phyloP scores from a whole-genome alignment of 129 eudicot species.

The Flaveria ramosissima region DNA sequence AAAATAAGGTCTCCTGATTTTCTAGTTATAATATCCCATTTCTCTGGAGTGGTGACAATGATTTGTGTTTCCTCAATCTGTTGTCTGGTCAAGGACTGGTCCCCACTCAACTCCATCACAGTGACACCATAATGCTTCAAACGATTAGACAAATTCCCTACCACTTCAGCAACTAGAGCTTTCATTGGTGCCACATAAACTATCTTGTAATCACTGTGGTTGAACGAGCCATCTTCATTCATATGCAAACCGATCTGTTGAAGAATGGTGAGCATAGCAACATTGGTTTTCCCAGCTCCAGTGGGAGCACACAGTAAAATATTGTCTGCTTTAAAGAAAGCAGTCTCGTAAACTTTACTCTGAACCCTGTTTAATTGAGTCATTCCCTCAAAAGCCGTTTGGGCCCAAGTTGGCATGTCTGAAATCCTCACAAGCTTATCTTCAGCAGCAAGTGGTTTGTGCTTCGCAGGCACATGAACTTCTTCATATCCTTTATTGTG shows the following conservation, averaged over 20 bases:
- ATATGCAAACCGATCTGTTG: slow-evolving; percentile 78
- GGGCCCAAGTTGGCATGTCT: slow-evolving; percentile 84
- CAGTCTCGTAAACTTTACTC: slow-evolving; percentile 86
- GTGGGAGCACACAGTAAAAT: slow-evolving; percentile 92
- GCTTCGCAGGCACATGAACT: slow-evolving; percentile 90
- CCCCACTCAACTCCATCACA: slow-evolving; percentile 95
- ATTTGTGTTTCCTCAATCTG: slow-evolving; percentile 91
- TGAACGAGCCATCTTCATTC: slow-evolving; percentile 67
- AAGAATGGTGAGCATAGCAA: slow-evolving; percentile 91
- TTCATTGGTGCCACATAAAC: slow-evolving; percentile 98
- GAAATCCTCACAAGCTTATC: slow-evolving; percentile 71
- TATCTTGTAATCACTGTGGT: slow-evolving; percentile 77
- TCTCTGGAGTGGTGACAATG: slow-evolving; percentile 93
- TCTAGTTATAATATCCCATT: slow-evolving; percentile 93
- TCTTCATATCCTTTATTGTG: slow-evolving; percentile 84
- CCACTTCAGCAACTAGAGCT: slow-evolving; percentile 94
- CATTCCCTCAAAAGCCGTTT: slow-evolving; percentile 81
- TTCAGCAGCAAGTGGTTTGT: slow-evolving; percentile 57
- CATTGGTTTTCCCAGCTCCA: slow-evolving; percentile 94
- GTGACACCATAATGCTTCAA: slow-evolving; percentile 65
- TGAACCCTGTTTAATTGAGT: slow-evolving; percentile 80
- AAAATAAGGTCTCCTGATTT: slow-evolving; percentile 88
- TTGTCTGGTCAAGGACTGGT: slow-evolving; percentile 74
- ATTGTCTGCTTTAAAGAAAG: slow-evolving; percentile 76
- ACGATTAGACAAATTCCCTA: slow-evolving; percentile 81